Conservation (phyloP, 306 rosid species). For the Parietaria judaica region DNA sequence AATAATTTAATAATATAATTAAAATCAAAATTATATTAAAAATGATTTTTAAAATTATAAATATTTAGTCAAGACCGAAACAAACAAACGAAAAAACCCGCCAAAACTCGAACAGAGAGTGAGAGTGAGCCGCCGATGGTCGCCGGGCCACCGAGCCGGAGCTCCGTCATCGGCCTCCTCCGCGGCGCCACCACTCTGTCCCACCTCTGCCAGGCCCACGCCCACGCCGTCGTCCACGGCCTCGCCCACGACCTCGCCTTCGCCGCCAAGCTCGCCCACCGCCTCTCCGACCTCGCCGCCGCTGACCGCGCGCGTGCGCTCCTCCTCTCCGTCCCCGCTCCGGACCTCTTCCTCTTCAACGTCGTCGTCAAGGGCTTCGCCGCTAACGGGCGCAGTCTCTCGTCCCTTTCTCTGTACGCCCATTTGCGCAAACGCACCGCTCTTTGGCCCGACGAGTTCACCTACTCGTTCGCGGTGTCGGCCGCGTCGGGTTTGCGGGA, state of each 20-base stretch:
- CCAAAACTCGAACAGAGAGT: no score
- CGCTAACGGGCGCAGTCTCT: constrained; percentile 31
- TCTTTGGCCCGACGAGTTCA: constrained; percentile 59
- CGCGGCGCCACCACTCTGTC: constrained; percentile 37
- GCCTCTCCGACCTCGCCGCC: constrained; percentile 65
- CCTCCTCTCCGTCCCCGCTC: constrained; percentile 51
- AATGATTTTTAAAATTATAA: no score
- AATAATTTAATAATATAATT: no score
- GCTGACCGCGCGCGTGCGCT: constrained; percentile 50
- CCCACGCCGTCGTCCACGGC: constrained; percentile 68
- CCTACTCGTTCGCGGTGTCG: constrained; percentile 50
- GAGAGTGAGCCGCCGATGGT: no score
- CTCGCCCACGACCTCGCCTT: constrained; percentile 55
- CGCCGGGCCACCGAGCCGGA: constrained; percentile 17
- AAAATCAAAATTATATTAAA: no score
- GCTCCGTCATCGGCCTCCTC: constrained; percentile 42
- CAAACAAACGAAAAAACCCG: no score
- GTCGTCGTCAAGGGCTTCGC: constrained; percentile 70
- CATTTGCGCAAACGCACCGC: constrained; percentile 40
- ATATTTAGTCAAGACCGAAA: no score
- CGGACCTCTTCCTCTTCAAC: constrained; percentile 80
- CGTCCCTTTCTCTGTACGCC: constrained; percentile 53
- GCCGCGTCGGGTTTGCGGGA: constrained; percentile 39
- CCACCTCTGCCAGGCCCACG: constrained; percentile 59
- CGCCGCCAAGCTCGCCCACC: constrained; percentile 76